A percentile compares a stretch with the other conserved stretches of the same genome.
Conservation (phyloP, 768 basidiomycete species). For the Psilocybe subaeruginosa region DNA sequence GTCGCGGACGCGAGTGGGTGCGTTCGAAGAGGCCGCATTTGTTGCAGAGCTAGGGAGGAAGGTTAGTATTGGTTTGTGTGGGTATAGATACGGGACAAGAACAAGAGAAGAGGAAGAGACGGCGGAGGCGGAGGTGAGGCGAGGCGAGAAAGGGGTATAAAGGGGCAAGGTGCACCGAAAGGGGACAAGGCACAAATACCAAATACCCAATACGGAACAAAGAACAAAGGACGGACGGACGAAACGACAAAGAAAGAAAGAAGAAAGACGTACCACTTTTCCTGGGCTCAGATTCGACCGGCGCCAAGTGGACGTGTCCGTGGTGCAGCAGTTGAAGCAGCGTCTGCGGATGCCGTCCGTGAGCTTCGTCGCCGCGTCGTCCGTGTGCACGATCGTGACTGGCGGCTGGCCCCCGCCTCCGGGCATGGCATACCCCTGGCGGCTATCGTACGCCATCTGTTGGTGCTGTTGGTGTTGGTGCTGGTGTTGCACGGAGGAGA, state of each 20-base stretch:
- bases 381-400: constrained; percentile 54
- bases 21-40: constrained; percentile 84
- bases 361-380: constrained; percentile 81
- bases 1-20: constrained; percentile 77
- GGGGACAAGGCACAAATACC: too few species aligned
- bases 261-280: constrained; percentile 58
- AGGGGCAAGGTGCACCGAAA: too few species aligned
- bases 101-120: constrained; percentile 15
- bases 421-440: constrained; percentile 34
- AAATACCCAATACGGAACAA: background rate
- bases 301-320: constrained; percentile 84
- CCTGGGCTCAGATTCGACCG: constrained; percentile 77
- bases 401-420: constrained; percentile 26
- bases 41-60: constrained; percentile 49
- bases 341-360: constrained; percentile 75
- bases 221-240: constrained; percentile 9
- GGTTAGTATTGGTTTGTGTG: background rate
- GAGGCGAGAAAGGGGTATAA: too few species aligned
- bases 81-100: too few species aligned
- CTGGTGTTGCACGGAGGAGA: constrained; percentile 13
- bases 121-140: constrained; percentile 17
- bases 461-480: constrained; percentile 23
- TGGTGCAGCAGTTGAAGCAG: constrained; percentile 86
- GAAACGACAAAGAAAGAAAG: background rate
- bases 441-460: constrained; percentile 4